phyloP scores from a whole-genome alignment of 176 grass and related monocot species.

The Oryza punctata region DNA sequence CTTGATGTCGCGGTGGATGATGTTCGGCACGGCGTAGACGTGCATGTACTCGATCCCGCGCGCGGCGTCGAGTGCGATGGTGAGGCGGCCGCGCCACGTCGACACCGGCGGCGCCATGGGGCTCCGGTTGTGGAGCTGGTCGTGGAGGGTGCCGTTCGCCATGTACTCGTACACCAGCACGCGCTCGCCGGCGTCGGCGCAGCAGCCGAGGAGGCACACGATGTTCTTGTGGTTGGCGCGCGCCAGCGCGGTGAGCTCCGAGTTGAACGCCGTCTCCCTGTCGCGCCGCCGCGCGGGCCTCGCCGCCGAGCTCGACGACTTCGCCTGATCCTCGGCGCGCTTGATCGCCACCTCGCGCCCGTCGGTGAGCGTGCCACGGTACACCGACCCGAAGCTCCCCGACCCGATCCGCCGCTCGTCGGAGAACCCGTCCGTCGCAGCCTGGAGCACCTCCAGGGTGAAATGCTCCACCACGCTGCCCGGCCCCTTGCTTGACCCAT shows the following conservation, averaged over 20 bases:
- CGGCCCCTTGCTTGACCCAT: slow-evolving; percentile 44
- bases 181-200: slow-evolving; percentile 61
- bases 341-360: slow-evolving; percentile 80
- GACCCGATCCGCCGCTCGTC: slow-evolving; percentile 65
- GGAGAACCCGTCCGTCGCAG: slow-evolving; percentile 65
- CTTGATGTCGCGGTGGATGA: slow-evolving; percentile 98
- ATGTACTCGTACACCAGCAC: slow-evolving; percentile 91
- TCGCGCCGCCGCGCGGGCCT: slow-evolving; percentile 52
- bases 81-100: slow-evolving; percentile 59
- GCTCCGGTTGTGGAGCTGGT: slow-evolving; percentile 70
- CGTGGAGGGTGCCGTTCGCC: slow-evolving; percentile 81
- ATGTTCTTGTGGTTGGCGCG: slow-evolving; percentile 93
- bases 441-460: slow-evolving; percentile 47
- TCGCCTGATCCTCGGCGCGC: slow-evolving; percentile 51
- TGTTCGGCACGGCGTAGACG: slow-evolving; percentile 84
- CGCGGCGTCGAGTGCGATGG: slow-evolving; percentile 77
- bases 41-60: slow-evolving; percentile 96
- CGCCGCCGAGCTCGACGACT: slow-evolving; percentile 47
- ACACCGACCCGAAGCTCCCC: slow-evolving; percentile 93
- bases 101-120: slow-evolving; percentile 42
- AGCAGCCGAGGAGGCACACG: slow-evolving; percentile 82
- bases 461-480: slow-evolving; percentile 62
- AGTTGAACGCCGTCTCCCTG: slow-evolving; percentile 75
- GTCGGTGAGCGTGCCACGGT: slow-evolving; percentile 62
- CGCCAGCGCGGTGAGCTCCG: slow-evolving; percentile 78